phyloP scores from a whole-genome alignment of 2,329 filamentous ascomycete species.

The Venturia asperata region DNA sequence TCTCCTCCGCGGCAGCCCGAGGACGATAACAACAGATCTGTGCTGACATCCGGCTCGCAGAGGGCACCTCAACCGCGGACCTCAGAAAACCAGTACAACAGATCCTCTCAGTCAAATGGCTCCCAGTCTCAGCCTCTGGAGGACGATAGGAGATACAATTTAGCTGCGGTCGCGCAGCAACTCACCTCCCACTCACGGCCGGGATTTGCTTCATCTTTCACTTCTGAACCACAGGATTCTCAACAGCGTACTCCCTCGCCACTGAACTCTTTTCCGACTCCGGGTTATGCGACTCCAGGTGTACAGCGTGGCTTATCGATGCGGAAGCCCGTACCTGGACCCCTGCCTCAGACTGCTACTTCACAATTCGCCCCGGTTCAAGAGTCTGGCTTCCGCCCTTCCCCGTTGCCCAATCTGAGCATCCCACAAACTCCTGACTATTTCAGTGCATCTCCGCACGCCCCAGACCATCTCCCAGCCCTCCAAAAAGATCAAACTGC shows the following conservation, averaged over 20 bases:
- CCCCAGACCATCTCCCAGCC: background rate
- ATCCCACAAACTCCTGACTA: slow-evolving; percentile 10
- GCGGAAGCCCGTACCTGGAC: slow-evolving; percentile 3
- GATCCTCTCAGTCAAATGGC: background rate
- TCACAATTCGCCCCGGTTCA: background rate
- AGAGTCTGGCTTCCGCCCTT: background rate
- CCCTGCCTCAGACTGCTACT: background rate
- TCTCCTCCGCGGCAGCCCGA: background rate
- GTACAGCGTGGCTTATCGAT: slow-evolving; percentile 8
- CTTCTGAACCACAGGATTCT: slow-evolving; percentile 6
- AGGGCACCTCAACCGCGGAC: background rate
- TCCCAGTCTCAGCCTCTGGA: background rate
- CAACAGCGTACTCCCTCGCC: slow-evolving; percentile 11
- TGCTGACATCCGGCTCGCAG: background rate
- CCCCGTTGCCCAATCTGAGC: background rate
- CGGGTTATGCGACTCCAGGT: slow-evolving; percentile 1
- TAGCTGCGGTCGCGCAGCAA: background rate
- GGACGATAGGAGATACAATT: background rate
- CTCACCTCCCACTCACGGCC: slow-evolving; percentile 5
- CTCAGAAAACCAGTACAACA: background rate
- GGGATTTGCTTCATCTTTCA: background rate
- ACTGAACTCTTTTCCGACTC: background rate
- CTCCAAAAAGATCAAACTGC: background rate
- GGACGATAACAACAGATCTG: background rate
- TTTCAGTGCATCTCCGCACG: background rate